A percentile compares a stretch with the other conserved stretches of the same genome.
phyloP scores from a whole-genome alignment of 176 grass and related monocot species.

The Leersia perrieri region DNA sequence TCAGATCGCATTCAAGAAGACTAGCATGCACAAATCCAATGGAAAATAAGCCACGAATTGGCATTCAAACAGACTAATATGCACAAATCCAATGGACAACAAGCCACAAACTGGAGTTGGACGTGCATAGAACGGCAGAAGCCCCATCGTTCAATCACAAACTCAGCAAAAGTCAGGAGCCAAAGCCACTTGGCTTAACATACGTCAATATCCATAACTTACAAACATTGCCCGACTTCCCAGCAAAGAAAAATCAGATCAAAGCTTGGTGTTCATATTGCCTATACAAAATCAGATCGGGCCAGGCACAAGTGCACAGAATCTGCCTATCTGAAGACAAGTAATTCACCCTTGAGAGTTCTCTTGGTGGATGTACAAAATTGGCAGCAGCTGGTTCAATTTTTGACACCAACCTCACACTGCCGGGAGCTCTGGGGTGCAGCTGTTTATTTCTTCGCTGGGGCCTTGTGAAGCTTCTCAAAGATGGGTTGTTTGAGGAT shows the following conservation, averaged over 20 bases:
- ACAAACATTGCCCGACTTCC: background rate
- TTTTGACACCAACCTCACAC: background rate
- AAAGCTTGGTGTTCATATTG: background rate
- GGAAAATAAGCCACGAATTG: background rate
- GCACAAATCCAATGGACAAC: background rate
- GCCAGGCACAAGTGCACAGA: background rate
- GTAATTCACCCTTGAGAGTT: background rate
- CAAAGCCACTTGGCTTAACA: background rate
- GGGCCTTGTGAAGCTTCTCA: slow-evolving; percentile 49
- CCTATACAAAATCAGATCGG: slow-evolving; percentile 37
- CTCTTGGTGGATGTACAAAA: slow-evolving; percentile 39
- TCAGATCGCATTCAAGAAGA: background rate
- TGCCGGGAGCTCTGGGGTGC: background rate
- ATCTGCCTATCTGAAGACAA: background rate
- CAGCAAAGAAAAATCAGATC: background rate
- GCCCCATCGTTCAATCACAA: background rate
- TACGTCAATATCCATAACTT: slow-evolving; percentile 20
- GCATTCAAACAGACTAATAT: background rate
- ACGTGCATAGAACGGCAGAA: background rate
- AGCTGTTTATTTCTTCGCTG: slow-evolving; percentile 13
- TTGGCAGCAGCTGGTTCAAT: slow-evolving; percentile 5
- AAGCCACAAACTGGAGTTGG: background rate
- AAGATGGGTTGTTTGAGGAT: slow-evolving; percentile 59
- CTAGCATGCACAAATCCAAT: background rate
- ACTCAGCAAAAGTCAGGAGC: slow-evolving; percentile 5